Base-by-base conservation (phyloP, 2,329 filamentous ascomycete genomes). In the Fusarium succisae region DNA sequence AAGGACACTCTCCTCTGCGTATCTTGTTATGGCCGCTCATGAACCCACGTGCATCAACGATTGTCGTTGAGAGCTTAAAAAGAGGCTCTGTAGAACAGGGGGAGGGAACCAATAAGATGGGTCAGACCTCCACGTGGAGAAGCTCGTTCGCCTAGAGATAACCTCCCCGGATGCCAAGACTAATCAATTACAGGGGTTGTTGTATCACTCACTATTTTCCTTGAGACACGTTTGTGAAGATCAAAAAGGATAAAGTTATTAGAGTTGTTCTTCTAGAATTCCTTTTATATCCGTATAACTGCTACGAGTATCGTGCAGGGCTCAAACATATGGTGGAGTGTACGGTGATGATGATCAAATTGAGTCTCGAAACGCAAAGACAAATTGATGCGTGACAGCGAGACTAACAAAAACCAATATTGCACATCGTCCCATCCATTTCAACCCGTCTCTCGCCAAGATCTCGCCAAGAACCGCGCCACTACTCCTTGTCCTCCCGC, bases 31-130 rank as follows among this genome's bases (percentile, higher is more conserved):
- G 13, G 41, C 64, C 43, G 41, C n/a, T 72, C 37, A 53, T 32
- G 18, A 15, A 14, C 72, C 72, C 73, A 75, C 73, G 73, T 75
- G 73, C 62, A 45, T 60, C 51, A 56, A 58, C 18, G 30, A 51
- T 67, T 60, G 73, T 70, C 51, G 69, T 75, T 56, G 64, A 57
- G 70, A 38, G 58, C 60, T 61, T n/a, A n/a, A 20, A 26, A 18
- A 41, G 72, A 70, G 56, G 72, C 59, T 75, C 62, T 26, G 26
- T 26, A 26, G 26, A 26, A 26, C 26, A 26, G 26, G 63, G 35
- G 39, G 1, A 6, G 10, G 6, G 37, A 38, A 47, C 73, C 69
- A 75, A 75, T 75, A 3, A 65, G 44, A 65, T 41, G 18, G 38
- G 3, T 4, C 7, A 22, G 7, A 14, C 10, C 20, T 45, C 60